Conservation (phyloP, 1,284 basidiomycete genomes). For the Irpex sp. region DNA sequence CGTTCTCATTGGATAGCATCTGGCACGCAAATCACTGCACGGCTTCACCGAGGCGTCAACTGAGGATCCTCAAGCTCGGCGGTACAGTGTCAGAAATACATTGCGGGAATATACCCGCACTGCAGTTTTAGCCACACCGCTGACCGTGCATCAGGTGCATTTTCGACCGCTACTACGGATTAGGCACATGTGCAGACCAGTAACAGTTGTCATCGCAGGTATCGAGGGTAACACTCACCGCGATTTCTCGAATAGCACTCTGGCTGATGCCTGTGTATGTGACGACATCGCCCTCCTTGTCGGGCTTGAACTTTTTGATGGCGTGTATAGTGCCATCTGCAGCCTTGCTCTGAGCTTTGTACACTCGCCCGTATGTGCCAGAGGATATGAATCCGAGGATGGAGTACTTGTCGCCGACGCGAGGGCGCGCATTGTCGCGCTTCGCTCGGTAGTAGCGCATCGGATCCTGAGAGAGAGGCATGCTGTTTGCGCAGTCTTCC, state of each 20-base stretch:
- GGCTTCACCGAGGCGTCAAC: neutral
- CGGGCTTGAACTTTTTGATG: slow-evolving; percentile 99
- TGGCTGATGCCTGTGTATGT: slow-evolving; percentile 98
- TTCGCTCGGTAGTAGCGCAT: slow-evolving; percentile 86
- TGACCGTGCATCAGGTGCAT: neutral
- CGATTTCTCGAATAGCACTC: slow-evolving; percentile 94
- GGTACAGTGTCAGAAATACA: too few relatives aligned
- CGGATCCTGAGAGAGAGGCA: slow-evolving; percentile 39
- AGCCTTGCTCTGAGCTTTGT: slow-evolving; percentile 86
- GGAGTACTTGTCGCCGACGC: slow-evolving; percentile 79
- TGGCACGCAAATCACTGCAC: neutral
- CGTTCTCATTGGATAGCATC: neutral
- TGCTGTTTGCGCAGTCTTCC: neutral
- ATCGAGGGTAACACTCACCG: slow-evolving; percentile 49
- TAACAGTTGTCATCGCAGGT: neutral
- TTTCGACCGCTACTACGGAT: neutral
- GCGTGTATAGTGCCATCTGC: slow-evolving; percentile 75
- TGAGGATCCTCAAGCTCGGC: neutral
- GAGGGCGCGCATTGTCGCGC: slow-evolving; percentile 63
- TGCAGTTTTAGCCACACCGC: neutral
- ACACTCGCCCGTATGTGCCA: slow-evolving; percentile 96
- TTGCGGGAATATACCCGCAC: too few relatives aligned
- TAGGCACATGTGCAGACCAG: neutral
- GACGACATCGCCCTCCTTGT: slow-evolving; percentile 92
- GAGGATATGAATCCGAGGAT: slow-evolving; percentile 98